These are phyloP conservation scores for Apophysomyces elegans DNA, from an alignment of 371 early-diverging fungal genomes.

Conservation along the genomic window DNA sequence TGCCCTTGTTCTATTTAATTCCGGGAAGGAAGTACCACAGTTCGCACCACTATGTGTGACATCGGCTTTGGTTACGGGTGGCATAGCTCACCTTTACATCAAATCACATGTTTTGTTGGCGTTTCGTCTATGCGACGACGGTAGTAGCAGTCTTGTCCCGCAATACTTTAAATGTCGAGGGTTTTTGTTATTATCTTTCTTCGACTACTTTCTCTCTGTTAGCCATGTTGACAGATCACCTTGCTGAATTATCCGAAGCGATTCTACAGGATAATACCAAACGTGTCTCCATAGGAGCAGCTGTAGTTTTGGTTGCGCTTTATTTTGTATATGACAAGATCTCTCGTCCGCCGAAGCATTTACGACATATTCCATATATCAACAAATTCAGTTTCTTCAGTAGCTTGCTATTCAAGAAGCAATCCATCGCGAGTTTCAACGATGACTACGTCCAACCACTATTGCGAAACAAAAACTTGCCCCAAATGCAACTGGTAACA, in stretches of 20 bases:
- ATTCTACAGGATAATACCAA: not conserved
- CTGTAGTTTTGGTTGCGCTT: conserved; percentile 1
- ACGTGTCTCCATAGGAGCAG: conserved; percentile 1
- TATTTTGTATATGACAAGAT: conserved; percentile 12
- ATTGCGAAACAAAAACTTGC: not conserved
- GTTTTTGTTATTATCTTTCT: not conserved
- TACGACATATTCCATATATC: conserved; percentile 22
- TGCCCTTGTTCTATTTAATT: too few species aligned
- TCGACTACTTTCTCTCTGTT: not conserved
- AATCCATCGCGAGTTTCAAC: not conserved
- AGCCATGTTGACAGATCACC: not conserved
- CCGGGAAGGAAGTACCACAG: too few species aligned
- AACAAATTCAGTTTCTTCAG: not conserved
- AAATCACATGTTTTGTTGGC: not conserved
- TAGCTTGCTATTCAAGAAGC: conserved; percentile 3
- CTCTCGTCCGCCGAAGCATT: conserved; percentile 15
- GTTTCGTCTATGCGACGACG: not conserved
- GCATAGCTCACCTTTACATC: not conserved
- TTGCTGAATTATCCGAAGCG: conserved; percentile 1
- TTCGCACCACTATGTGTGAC: too few species aligned
- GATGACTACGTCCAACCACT: not conserved
- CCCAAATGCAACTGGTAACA: conserved; percentile 7
- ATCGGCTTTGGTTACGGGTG: too few species aligned
- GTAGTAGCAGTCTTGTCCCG: not conserved
- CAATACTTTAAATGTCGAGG: not conserved